Conservation (phyloP, 2,329 filamentous ascomycete genomes). For the Penicillium sp. region DNA sequence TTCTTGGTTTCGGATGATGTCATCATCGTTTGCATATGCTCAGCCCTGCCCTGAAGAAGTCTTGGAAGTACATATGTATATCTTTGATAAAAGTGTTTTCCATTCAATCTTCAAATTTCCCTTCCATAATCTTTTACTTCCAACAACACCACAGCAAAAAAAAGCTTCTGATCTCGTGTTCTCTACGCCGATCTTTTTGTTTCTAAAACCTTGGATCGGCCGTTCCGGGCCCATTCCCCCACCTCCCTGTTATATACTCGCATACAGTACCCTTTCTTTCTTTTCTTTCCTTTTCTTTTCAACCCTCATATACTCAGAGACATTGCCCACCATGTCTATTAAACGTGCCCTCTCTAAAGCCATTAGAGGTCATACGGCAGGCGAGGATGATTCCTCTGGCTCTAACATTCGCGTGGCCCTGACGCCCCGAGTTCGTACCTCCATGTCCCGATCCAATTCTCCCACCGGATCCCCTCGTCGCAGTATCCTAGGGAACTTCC, state of each 20-base stretch:
- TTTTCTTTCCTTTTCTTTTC: neutral
- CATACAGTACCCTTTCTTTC: neutral
- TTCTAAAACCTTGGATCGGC: conserved; percentile 6
- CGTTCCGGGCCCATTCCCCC: conserved; percentile 9
- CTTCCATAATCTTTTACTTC: neutral
- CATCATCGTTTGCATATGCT: neutral
- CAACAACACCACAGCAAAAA: too few relatives aligned
- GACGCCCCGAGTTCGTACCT: conserved; percentile 17
- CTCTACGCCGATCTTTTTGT: neutral
- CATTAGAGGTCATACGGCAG: conserved; percentile 28
- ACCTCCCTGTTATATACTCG: conserved; percentile 7
- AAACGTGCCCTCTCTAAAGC: conserved; percentile 46
- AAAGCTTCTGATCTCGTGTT: neutral
- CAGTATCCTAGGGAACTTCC: conserved; percentile 42
- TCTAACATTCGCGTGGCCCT: conserved; percentile 23
- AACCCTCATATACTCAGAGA: neutral
- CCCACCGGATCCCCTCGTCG: conserved; percentile 37
- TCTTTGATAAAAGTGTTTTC: neutral
- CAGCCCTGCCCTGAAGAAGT: neutral
- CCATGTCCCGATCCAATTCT: conserved; percentile 13
- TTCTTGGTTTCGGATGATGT: conserved; percentile 7
- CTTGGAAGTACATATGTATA: too few relatives aligned
- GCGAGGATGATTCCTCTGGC: conserved; percentile 25
- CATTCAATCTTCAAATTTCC: neutral
- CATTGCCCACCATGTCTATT: conserved; percentile 47